Conservation (phyloP, 148 eudicot genomes). For the Polygonum aviculare region DNA sequence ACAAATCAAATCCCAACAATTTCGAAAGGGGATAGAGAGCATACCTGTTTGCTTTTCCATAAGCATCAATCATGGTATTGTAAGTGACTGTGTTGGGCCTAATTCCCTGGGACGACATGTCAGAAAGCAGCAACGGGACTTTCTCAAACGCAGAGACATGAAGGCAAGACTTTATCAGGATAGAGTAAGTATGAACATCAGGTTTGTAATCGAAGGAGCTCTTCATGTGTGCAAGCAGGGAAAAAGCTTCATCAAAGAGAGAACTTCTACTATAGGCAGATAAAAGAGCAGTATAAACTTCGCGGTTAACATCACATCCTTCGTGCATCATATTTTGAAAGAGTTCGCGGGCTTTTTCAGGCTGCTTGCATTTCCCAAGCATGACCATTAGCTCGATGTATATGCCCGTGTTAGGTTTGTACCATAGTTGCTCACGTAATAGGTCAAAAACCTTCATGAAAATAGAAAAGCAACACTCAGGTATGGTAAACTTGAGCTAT, state of each 20-base stretch:
- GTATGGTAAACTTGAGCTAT: too few species aligned
- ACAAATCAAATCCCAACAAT: background rate
- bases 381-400: slow-evolving; percentile 81
- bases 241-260: slow-evolving; percentile 59
- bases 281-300: slow-evolving; percentile 80
- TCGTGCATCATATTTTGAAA: slow-evolving; percentile 74
- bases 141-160: slow-evolving; percentile 59
- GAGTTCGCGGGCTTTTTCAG: slow-evolving; percentile 57
- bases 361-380: slow-evolving; percentile 96
- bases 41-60: slow-evolving; percentile 80
- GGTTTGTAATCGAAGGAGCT: slow-evolving; percentile 52
- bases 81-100: slow-evolving; percentile 80
- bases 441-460: slow-evolving; percentile 71
- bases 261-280: slow-evolving; percentile 87
- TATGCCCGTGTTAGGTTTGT: slow-evolving; percentile 63
- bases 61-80: slow-evolving; percentile 75
- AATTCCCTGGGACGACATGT: slow-evolving; percentile 68
- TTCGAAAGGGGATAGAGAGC: slow-evolving; percentile 7
- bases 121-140: slow-evolving; percentile 55
- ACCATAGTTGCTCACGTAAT: slow-evolving; percentile 83
- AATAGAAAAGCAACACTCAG: background rate
- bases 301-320: slow-evolving; percentile 63
- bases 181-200: slow-evolving; percentile 76
- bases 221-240: slow-evolving; percentile 73
- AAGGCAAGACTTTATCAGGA: slow-evolving; percentile 72